Conservation (phyloP, 2,329 filamentous ascomycete genomes). For the Amylocarpus encephaloides region DNA sequence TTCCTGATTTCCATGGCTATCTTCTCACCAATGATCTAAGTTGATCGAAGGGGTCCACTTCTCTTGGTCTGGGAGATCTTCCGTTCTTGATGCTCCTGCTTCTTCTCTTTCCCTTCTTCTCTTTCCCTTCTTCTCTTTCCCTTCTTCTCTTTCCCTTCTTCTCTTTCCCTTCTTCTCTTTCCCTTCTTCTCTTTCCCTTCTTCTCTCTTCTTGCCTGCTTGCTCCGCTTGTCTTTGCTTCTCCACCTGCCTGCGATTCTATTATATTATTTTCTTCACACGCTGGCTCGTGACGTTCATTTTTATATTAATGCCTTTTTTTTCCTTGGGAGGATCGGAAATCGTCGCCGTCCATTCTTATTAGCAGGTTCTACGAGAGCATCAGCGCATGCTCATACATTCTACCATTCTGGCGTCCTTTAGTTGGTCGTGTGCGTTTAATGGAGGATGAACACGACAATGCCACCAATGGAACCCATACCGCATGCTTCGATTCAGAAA, state of each 20-base stretch:
- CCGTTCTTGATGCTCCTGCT: constrained; percentile 8
- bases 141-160: constrained; percentile 19
- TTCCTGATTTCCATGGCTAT: not conserved
- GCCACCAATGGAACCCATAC: constrained; percentile 26
- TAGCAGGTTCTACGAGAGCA: constrained; percentile 11
- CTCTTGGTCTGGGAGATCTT: constrained; percentile 5
- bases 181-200: constrained; percentile 11
- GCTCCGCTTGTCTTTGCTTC: constrained; percentile 15
- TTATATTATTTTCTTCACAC: constrained; percentile 24
- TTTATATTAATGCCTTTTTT: constrained; percentile 16
- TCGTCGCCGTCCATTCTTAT: not conserved
- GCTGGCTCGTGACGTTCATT: constrained; percentile 30
- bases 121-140: constrained; percentile 1
- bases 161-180: constrained; percentile 14
- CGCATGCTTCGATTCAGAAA: constrained; percentile 11
- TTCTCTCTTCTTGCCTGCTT: constrained; percentile 18
- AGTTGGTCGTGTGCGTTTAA: constrained; percentile 16
- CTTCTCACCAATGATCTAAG: not conserved
- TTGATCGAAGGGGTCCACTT: not conserved
- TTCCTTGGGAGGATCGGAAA: constrained; percentile 8
- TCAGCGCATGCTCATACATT: constrained; percentile 20
- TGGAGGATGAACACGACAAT: constrained; percentile 30
- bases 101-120: constrained; percentile 2
- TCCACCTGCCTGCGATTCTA: constrained; percentile 4
- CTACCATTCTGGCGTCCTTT: constrained; percentile 20